These are phyloP conservation scores for Aspergillus leporis DNA, from an alignment of 495 filamentous ascomycete species.

Conservation along the genomic window DNA sequence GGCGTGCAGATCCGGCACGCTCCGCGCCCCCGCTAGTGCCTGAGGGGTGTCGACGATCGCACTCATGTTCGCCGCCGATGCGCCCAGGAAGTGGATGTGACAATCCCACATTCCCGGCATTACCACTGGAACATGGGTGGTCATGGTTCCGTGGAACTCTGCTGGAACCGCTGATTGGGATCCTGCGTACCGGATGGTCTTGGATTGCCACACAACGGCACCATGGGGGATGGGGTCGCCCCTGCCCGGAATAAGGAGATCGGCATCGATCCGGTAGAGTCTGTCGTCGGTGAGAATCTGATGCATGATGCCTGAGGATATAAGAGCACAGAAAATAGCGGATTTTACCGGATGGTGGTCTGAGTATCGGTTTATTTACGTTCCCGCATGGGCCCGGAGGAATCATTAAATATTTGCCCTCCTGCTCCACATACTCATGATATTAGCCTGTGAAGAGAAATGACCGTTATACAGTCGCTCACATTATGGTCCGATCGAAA, in stretches of 20 bases:
- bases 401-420: not conserved
- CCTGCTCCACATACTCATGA: not conserved
- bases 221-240: conserved; percentile 38
- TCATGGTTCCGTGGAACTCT: conserved; percentile 26
- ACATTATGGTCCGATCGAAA: not conserved
- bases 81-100: conserved; percentile 46
- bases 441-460: not conserved
- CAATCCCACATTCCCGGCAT: conserved; percentile 58
- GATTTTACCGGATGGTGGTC: not conserved
- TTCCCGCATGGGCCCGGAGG: not conserved
- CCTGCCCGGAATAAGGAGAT: conserved; percentile 47
- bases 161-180: conserved; percentile 29
- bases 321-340: not conserved
- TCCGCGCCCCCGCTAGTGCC: conserved; percentile 36
- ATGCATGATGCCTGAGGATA: not conserved
- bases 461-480: not conserved
- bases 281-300: conserved; percentile 4
- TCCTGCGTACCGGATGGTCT: conserved; percentile 47
- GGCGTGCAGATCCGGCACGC: conserved; percentile 38
- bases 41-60: conserved; percentile 8
- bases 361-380: not conserved
- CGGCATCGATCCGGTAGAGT: conserved; percentile 30
- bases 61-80: conserved; percentile 7
- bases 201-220: conserved; percentile 42
- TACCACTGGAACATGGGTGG: conserved; percentile 35